These are phyloP conservation scores for Citrullus colocynthis DNA, from an alignment of 306 rosid genomes.

Conservation along the genomic window DNA sequence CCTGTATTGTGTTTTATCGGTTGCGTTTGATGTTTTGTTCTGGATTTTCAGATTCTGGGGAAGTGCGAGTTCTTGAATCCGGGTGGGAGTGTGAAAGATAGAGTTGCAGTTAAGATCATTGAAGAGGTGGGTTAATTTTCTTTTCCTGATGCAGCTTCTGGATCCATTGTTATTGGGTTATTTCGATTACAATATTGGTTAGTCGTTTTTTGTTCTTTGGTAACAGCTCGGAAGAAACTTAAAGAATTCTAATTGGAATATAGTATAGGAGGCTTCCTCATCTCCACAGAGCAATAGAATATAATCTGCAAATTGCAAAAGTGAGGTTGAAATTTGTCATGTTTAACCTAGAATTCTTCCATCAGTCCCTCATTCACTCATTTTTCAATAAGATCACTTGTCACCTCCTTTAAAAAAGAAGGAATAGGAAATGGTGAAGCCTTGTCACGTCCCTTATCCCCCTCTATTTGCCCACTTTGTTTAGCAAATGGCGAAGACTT, in stretches of 20 bases:
- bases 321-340: not conserved
- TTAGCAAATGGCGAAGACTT: too few species aligned
- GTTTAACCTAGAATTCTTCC: not conserved
- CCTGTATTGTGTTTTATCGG: not conserved
- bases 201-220: not conserved
- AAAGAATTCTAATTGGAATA: not conserved
- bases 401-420: not conserved
- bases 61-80: constrained; percentile 96
- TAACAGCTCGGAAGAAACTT: not conserved
- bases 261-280: not conserved
- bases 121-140: constrained; percentile 44
- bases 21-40: not conserved
- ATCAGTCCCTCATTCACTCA: not conserved
- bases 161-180: not conserved
- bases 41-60: constrained; percentile 50
- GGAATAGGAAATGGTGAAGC: not conserved
- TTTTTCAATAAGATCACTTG: not conserved
- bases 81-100: constrained; percentile 92
- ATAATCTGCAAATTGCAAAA: not conserved
- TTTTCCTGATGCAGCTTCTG: not conserved
- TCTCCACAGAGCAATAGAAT: not conserved
- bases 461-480: too few species aligned
- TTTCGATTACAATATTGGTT: not conserved
- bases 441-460: too few species aligned
- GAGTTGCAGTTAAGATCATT: constrained; percentile 76